Evolutionary conservation across 768 basidiomycete genomes (phyloP).

Genomic region (Podaxis sp.): DNA sequence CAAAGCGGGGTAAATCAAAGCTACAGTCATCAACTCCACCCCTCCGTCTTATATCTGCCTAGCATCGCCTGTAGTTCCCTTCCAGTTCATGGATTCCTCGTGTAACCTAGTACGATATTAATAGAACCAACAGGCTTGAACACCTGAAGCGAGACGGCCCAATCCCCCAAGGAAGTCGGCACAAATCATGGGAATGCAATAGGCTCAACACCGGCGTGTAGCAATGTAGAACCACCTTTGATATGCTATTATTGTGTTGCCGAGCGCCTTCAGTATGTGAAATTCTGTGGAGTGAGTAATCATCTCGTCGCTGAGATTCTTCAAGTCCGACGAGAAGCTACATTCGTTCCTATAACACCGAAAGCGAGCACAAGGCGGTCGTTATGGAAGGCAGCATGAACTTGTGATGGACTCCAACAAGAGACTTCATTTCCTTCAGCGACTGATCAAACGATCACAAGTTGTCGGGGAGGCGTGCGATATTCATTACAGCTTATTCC

Average conservation of each 20-base stretch:
- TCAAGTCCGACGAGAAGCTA: not conserved
- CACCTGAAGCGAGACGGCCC: no score
- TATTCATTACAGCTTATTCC: not conserved
- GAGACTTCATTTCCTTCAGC: not conserved
- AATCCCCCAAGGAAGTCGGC: not conserved
- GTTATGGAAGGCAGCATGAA: not conserved
- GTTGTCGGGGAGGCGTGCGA: not conserved
- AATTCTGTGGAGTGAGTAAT: not conserved
- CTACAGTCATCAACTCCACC: not conserved
- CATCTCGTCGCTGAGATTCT: not conserved
- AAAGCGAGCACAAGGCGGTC: slow-evolving; percentile 1
- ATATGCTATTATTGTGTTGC: not conserved
- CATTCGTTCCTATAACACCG: not conserved
- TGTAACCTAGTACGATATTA: not conserved
- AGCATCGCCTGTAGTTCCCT: not conserved
- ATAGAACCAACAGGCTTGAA: not conserved
- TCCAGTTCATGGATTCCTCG: not conserved
- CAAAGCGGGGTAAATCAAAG: not conserved
- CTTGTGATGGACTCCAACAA: not conserved
- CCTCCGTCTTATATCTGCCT: slow-evolving; percentile 2
- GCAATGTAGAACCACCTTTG: not conserved
- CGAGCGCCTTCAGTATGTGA: not conserved
- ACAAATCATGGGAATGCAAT: not conserved
- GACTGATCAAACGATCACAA: not conserved
- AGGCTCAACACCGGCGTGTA: not conserved